Base-by-base conservation (phyloP, 176 grass and related monocot genomes). In the Leersia perrieri region DNA sequence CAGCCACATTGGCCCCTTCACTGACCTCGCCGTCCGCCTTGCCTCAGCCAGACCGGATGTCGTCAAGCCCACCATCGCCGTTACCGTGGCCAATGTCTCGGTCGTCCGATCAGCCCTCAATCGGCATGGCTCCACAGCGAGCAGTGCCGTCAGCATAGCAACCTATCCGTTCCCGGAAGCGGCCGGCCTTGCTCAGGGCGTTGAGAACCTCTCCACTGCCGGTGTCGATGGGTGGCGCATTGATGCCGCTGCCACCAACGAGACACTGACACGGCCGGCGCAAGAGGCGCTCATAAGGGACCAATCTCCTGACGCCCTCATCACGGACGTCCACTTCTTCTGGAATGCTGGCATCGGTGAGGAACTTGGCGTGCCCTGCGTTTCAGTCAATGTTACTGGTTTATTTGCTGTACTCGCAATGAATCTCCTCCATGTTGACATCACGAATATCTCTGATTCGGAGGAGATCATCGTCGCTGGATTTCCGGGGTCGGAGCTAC, bases 11-110 rank as follows among this genome's bases (percentile, higher is more conserved):
- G 25, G 0, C 42, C 83, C 75, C 0, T 22, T 25, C 68, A 27
- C 66, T 1, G 78, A 90, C 77, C 13, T 86, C 83, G 75, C 68
- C 4, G 20, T 72, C 83, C 33, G 61, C 57, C 83, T 85, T 32
- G 25, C 60, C 18, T 25, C 25, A 2, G 78, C 72, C 13, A 47
- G 73, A 30, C 73, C 76, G 0, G 35, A 3, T 33, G 30, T 12
- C 11, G 60, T 91, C 35, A 62, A 87, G 84, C 44, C 84, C 36
- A 83, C 32, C 5, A 1, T 91, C 1, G 84, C 77, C 6, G 77
- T 83, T 23, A 87, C 80, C 28, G 30, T 28, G 2, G 83, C 73
- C 0, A 90, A 87, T 28, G 68, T 39, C 9, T 3, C 64, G 0
- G 9, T 83, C 14, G 65, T 84, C 5, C 44, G 3, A 3, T 60